phyloP scores from a whole-genome alignment of 768 basidiomycete genomes.

The Lentinula sp. region DNA sequence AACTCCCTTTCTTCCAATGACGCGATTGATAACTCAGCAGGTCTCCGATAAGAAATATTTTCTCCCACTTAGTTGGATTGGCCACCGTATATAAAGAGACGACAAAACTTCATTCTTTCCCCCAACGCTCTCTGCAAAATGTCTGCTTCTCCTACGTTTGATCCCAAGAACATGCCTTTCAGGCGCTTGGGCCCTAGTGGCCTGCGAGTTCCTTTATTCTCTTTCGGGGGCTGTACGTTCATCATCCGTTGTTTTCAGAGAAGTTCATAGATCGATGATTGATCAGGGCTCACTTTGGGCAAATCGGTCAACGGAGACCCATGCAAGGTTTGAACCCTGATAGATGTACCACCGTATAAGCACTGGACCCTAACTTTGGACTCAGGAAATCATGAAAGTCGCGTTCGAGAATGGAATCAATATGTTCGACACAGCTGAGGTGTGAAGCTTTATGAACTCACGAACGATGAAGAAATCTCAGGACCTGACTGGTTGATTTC shows the following conservation, averaged over 20 bases:
- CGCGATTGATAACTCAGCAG: not conserved
- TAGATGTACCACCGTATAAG: not conserved
- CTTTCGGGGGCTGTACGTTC: conserved; percentile 45
- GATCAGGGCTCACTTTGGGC: conserved; percentile 52
- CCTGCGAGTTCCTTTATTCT: conserved; percentile 48
- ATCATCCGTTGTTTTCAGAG: not conserved
- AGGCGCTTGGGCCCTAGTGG: conserved; percentile 42
- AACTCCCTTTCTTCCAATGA: no score
- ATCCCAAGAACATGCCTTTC: conserved; percentile 37
- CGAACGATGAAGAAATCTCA: not conserved
- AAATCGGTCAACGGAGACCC: conserved; percentile 61
- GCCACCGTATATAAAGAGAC: not conserved
- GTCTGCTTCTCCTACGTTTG: conserved; percentile 6
- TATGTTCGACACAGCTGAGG: conserved; percentile 69
- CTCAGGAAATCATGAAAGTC: conserved; percentile 67
- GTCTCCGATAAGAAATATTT: not conserved
- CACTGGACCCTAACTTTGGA: not conserved
- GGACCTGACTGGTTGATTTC: no score
- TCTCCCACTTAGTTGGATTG: not conserved
- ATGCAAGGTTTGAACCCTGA: conserved; percentile 44
- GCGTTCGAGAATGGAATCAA: conserved; percentile 77
- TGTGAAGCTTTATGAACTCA: not conserved
- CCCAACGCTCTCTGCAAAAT: not conserved
- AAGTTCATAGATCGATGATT: not conserved
- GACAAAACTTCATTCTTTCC: not conserved